phyloP scores from a whole-genome alignment of 306 rosid species.

The Oemleria cerasiformis region DNA sequence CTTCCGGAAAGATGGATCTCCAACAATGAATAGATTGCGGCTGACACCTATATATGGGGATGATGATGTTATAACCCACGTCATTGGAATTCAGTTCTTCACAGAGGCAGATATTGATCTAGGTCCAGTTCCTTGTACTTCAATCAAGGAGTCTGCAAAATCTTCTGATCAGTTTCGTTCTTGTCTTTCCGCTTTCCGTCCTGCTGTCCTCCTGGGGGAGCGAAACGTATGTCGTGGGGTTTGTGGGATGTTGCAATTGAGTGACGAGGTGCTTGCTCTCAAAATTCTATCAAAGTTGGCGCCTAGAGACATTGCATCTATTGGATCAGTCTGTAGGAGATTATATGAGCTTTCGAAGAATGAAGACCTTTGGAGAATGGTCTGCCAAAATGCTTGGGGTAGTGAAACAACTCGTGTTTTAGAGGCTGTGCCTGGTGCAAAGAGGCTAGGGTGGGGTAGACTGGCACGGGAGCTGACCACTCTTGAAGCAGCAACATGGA shows the following conservation, averaged over 20 bases:
- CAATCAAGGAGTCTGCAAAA: slow-evolving; percentile 57
- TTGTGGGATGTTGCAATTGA: slow-evolving; percentile 87
- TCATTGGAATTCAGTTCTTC: slow-evolving; percentile 93
- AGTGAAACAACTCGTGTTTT: slow-evolving; percentile 89
- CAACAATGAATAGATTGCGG: slow-evolving; percentile 89
- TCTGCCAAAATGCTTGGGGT: slow-evolving; percentile 99
- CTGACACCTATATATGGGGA: slow-evolving; percentile 93
- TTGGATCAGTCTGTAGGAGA: slow-evolving; percentile 80
- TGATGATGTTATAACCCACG: slow-evolving; percentile 81
- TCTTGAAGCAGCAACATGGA: slow-evolving; percentile 99
- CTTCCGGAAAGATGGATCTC: slow-evolving; percentile 98
- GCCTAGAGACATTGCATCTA: slow-evolving; percentile 94
- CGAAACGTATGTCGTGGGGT: slow-evolving; percentile 84
- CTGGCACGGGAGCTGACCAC: slow-evolving; percentile 93
- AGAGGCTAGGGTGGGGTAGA: slow-evolving; percentile 94
- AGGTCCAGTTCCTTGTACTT: slow-evolving; percentile 72
- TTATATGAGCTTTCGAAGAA: slow-evolving; percentile 74
- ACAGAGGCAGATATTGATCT: slow-evolving; percentile 87
- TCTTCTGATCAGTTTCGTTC: slow-evolving; percentile 56
- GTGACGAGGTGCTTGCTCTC: slow-evolving; percentile 90
- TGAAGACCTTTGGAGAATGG: slow-evolving; percentile 97
- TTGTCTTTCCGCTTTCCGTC: slow-evolving; percentile 60
- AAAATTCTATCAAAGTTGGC: slow-evolving; percentile 87
- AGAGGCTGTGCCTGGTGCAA: slow-evolving; percentile 96
- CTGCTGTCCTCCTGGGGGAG: slow-evolving; percentile 53